Evolutionary conservation across 495 filamentous ascomycete species (phyloP), one percentile per base, ranked within the genome.

Genomic region (Aspergillus funiculosus): DNA sequence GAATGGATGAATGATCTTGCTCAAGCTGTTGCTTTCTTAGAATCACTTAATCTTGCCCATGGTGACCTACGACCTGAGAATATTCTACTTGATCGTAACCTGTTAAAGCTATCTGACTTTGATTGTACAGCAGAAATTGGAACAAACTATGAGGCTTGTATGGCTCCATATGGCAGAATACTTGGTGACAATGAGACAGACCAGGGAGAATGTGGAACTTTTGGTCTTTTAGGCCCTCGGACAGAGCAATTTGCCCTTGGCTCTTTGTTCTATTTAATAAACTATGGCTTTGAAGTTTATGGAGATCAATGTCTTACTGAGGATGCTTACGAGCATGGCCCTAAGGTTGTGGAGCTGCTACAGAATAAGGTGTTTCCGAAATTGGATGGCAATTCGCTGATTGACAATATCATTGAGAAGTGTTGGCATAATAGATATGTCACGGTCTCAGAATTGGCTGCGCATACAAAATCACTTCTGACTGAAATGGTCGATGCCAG

Each of bases 1-100:
- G 47, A 55, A 58, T 67, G 64, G 64, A 68, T 70, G 59, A 67
- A 68, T 15, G 57, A 64, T 30, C 60, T 70, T 14, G 57, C 67
- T 48, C 54, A 65, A 57, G 65, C 52, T 18, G 58, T 62, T 36
- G 59, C 65, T 43, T 68, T 62, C 36, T 48, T 67, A 4, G 62
- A 66, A 62, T 68, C 62, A 2, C 64, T 68, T 22, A 52, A 56
- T 22, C 58, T 69, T 29, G 62, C 66, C 30, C 64, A 69, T 53
- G 57, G 56, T 21, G 61, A 64, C 34, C 40, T 60, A 49, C 57
- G 54, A 34, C 61, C 61, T 42, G 59, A 60, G 39, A 60, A 64
- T 50, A 51, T 62, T 22, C 36, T 62, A 7, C 48, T 62, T 47
- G 56, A 58, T 47, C 43, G 50, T n/a, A 38, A 64, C 28, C 49